Percentiles rank a stretch among this genome's conserved stretches.
These are phyloP conservation scores for Candida andamanensis DNA, from an alignment of 805 yeast species.

Conservation along the genomic window DNA sequence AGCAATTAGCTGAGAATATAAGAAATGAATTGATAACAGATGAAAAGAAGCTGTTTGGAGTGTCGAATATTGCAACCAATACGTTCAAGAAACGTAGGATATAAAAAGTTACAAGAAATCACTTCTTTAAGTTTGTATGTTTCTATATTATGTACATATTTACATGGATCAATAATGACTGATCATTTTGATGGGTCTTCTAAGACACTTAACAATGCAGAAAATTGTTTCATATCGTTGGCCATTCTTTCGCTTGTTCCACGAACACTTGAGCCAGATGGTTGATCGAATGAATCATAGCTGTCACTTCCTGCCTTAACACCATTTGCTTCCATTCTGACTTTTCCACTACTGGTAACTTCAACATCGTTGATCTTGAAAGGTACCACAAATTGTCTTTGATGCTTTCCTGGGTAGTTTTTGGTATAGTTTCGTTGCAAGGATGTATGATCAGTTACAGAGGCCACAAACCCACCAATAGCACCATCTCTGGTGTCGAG, in stretches of 20 bases:
- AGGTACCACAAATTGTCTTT: conserved; percentile 40
- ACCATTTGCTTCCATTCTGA: conserved; percentile 36
- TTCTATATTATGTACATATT: conserved; percentile 1
- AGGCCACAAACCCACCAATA: conserved; percentile 38
- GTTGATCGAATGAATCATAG: conserved; percentile 16
- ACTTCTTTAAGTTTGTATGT: conserved; percentile 18
- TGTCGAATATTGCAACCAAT: conserved; percentile 13
- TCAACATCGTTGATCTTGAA: conserved; percentile 37
- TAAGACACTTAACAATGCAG: conserved; percentile 6
- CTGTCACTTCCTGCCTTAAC: conserved; percentile 27
- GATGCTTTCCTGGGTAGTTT: conserved; percentile 36
- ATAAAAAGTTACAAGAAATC: conserved; percentile 4
- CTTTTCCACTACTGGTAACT: conserved; percentile 30
- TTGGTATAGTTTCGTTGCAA: conserved; percentile 37
- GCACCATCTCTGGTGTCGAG: conserved; percentile 48
- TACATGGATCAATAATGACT: conserved; percentile 1
- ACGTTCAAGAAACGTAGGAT: conserved; percentile 22
- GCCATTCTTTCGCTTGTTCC: conserved; percentile 32
- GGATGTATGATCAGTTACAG: conserved; percentile 30
- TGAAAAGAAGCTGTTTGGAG: conserved; percentile 44
- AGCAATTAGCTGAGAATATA: conserved; percentile 55
- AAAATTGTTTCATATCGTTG: conserved; percentile 15
- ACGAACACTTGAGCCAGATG: conserved; percentile 28
- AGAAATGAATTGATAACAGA: conserved; percentile 52
- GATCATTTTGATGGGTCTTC: background rate